These are phyloP conservation scores for Telopea speciosissima DNA, from an alignment of 177 flowering plant genomes.

Conservation along the genomic window DNA sequence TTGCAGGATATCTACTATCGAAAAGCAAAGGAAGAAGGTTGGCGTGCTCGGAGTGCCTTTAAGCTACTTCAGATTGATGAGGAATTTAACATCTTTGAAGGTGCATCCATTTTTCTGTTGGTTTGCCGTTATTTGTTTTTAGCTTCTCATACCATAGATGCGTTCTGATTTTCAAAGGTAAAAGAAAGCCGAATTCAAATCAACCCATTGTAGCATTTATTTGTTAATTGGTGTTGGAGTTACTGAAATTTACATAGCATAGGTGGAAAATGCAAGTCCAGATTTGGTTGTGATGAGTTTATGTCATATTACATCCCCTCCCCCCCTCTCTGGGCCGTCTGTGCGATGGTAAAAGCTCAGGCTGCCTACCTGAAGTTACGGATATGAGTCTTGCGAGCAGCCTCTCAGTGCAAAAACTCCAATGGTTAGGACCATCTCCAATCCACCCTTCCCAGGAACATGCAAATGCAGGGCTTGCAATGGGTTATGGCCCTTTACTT, in stretches of 20 bases:
- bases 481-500: too few species aligned
- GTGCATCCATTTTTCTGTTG: constrained; percentile 15
- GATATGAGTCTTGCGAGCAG: too few species aligned
- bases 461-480: too few species aligned
- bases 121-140: neutral
- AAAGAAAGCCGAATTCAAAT: too few species aligned
- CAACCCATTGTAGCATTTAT: neutral
- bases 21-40: constrained; percentile 98
- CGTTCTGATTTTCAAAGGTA: neutral
- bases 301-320: neutral
- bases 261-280: neutral
- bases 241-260: neutral
- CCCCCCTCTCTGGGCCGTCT: too few species aligned
- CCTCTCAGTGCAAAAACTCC: too few species aligned
- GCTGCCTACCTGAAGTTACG: too few species aligned
- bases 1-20: constrained; percentile 89
- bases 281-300: neutral
- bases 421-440: too few species aligned
- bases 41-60: constrained; percentile 98
- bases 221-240: neutral
- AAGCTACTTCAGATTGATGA: constrained; percentile 96
- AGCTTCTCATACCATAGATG: neutral
- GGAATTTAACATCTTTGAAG: constrained; percentile 88
- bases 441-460: too few species aligned
- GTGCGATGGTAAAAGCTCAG: too few species aligned